These are phyloP conservation scores for Aquanectria penicillioides DNA, from an alignment of 2,329 filamentous ascomycete species.

Conservation along the genomic window DNA sequence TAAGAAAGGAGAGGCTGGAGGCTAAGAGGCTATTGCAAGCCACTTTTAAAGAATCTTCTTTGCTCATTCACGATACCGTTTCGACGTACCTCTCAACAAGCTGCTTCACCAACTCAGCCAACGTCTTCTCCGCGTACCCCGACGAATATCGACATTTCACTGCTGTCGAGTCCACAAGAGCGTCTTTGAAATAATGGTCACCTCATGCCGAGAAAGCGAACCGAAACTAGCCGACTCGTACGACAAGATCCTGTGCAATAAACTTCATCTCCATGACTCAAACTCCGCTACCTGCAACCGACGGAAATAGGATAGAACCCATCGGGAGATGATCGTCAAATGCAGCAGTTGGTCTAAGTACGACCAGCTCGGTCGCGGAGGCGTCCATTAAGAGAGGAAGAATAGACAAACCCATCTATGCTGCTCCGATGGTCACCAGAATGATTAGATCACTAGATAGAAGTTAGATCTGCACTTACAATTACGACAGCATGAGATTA, in stretches of 20 bases:
- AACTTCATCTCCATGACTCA: slow-evolving; percentile 11
- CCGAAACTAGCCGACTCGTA: slow-evolving; percentile 31
- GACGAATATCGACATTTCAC: neutral
- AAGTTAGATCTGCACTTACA: too few relatives aligned
- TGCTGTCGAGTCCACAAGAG: slow-evolving; percentile 1
- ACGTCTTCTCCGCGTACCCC: neutral
- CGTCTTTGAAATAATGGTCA: slow-evolving; percentile 34
- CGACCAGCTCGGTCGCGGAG: slow-evolving; percentile 41
- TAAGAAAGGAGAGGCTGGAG: too few relatives aligned
- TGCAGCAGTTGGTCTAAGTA: slow-evolving; percentile 41
- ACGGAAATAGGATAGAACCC: slow-evolving; percentile 18
- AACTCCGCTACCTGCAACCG: neutral
- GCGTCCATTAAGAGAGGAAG: slow-evolving; percentile 37
- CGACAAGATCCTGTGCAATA: slow-evolving; percentile 30
- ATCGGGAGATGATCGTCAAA: slow-evolving; percentile 32
- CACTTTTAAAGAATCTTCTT: neutral
- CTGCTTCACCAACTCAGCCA: neutral
- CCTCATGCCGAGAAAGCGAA: slow-evolving; percentile 24
- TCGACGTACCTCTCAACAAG: neutral
- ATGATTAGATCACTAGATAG: too few relatives aligned
- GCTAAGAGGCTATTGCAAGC: neutral
- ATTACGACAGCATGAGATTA: too few relatives aligned
- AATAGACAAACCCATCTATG: too few relatives aligned
- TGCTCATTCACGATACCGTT: neutral
- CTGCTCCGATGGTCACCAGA: too few relatives aligned